phyloP scores from a whole-genome alignment of 2,329 filamentous ascomycete species.

The Alternaria sp. region DNA sequence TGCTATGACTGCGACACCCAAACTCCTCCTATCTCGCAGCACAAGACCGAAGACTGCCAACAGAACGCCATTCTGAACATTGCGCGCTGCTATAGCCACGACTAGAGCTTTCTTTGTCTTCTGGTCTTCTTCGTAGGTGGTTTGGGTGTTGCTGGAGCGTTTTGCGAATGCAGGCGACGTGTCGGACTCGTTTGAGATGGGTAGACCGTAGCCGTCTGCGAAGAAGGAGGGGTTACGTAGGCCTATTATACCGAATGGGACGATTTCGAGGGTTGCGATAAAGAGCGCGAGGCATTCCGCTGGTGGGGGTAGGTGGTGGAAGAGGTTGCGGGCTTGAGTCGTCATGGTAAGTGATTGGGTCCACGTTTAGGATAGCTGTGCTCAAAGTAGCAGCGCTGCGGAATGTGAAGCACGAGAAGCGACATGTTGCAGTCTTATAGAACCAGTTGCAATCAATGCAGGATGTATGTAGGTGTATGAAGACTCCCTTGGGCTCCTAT shows the following conservation, averaged over 20 bases:
- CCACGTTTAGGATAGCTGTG: neutral
- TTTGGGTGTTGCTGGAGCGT: slow-evolving; percentile 8
- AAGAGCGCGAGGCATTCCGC: slow-evolving; percentile 38
- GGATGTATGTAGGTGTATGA: neutral
- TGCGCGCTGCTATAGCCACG: slow-evolving; percentile 36
- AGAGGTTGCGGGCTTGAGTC: slow-evolving; percentile 27
- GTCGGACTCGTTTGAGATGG: slow-evolving; percentile 14
- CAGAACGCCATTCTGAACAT: slow-evolving; percentile 34
- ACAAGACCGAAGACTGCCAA: slow-evolving; percentile 33
- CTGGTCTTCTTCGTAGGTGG: slow-evolving; percentile 20
- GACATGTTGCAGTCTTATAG: slow-evolving; percentile 1
- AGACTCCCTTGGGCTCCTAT: slow-evolving; percentile 16
- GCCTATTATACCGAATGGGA: slow-evolving; percentile 34
- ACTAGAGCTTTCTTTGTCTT: slow-evolving; percentile 35
- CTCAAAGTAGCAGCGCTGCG: neutral
- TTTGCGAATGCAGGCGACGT: slow-evolving; percentile 12
- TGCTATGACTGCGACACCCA: slow-evolving; percentile 33
- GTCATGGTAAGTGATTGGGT: slow-evolving; percentile 24
- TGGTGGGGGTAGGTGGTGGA: slow-evolving; percentile 32
- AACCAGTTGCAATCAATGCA: neutral
- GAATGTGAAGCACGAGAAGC: neutral
- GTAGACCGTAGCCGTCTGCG: slow-evolving; percentile 31
- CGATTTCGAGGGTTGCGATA: slow-evolving; percentile 34
- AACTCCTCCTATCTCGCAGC: slow-evolving; percentile 31
- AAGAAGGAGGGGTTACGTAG: slow-evolving; percentile 28